Percentiles rank a stretch among this genome's conserved stretches.
Evolutionary conservation across 768 basidiomycete species (phyloP).

Genomic region (Sporobolomyces roseus): DNA sequence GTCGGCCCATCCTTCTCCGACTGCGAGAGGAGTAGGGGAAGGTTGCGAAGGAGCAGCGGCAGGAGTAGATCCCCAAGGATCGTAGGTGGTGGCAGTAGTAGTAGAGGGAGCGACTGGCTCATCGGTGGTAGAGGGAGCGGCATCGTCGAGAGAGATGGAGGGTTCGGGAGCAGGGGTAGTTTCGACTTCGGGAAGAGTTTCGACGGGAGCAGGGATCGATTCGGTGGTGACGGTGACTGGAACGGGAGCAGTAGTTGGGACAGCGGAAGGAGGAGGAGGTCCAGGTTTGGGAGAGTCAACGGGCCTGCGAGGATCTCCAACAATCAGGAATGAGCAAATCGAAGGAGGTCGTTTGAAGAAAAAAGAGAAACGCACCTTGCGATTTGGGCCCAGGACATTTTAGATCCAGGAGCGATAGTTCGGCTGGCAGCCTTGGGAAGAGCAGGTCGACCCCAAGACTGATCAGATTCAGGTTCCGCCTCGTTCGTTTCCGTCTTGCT

Average conservation of each 20-base stretch:
- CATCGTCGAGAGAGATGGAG: conserved; percentile 30
- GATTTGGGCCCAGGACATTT: conserved; percentile 40
- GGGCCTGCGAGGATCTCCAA: too few species aligned
- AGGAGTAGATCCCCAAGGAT: conserved; percentile 42
- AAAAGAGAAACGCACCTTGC: conserved; percentile 21
- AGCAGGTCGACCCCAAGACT: not conserved
- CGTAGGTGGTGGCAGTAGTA: conserved; percentile 29
- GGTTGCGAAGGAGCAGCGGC: conserved; percentile 36
- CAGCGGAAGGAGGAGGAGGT: conserved; percentile 25
- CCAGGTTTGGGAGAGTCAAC: conserved; percentile 30
- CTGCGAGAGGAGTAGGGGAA: conserved; percentile 37
- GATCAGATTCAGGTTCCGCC: conserved; percentile 5
- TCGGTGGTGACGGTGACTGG: conserved; percentile 5
- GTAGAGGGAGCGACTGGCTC: conserved; percentile 29
- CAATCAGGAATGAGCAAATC: too few species aligned
- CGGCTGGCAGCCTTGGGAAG: conserved; percentile 13
- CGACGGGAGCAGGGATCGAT: conserved; percentile 4
- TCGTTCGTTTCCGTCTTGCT: not conserved
- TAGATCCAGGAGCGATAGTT: conserved; percentile 36
- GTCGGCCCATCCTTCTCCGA: conserved; percentile 45
- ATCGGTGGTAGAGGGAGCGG: conserved; percentile 2
- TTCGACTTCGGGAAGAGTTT: conserved; percentile 15
- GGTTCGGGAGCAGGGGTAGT: conserved; percentile 21
- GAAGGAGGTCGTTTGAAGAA: too few species aligned
- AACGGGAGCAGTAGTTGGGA: conserved; percentile 5